A percentile compares a stretch with the other conserved stretches of the same genome.
Evolutionary conservation across 1,284 basidiomycete genomes (phyloP).

Genomic region (Rhodotorula mucilaginosa): DNA sequence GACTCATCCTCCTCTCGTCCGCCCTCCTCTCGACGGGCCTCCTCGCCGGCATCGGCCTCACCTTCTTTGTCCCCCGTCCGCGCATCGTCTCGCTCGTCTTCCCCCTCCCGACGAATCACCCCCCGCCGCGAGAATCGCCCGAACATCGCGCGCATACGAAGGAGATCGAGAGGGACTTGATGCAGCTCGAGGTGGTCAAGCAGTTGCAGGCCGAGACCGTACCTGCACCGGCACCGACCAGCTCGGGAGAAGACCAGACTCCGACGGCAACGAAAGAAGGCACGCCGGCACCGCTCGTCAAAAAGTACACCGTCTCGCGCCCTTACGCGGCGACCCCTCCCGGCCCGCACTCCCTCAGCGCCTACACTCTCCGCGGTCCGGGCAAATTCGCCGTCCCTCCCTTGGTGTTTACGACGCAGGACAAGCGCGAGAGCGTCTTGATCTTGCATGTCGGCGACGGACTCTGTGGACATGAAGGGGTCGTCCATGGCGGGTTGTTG

Average conservation of each 20-base stretch:
- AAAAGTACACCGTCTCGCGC: slow-evolving; percentile 29
- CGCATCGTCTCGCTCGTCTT: slow-evolving; percentile 55
- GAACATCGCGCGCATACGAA: slow-evolving; percentile 62
- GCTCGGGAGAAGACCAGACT: too few species aligned
- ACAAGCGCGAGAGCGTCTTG: slow-evolving; percentile 68
- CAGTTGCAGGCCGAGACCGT: slow-evolving; percentile 51
- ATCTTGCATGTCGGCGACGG: slow-evolving; percentile 79
- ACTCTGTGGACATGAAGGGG: slow-evolving; percentile 61
- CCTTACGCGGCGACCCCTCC: slow-evolving; percentile 38
- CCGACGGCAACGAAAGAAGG: too few species aligned
- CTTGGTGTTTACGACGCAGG: slow-evolving; percentile 67
- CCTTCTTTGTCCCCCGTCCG: slow-evolving; percentile 25
- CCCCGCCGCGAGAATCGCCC: slow-evolving; percentile 61
- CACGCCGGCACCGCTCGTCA: not conserved
- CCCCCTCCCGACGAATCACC: slow-evolving; percentile 68
- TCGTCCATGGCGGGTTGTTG: slow-evolving; percentile 87
- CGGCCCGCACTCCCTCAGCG: slow-evolving; percentile 70
- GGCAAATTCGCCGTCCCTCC: slow-evolving; percentile 76
- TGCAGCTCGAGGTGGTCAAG: slow-evolving; percentile 63
- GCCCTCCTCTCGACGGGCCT: slow-evolving; percentile 24
- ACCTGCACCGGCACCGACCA: not conserved
- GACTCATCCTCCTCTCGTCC: slow-evolving; percentile 18
- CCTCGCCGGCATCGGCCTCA: slow-evolving; percentile 20
- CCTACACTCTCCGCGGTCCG: slow-evolving; percentile 78
- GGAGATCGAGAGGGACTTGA: slow-evolving; percentile 66